Evolutionary conservation across 1,284 basidiomycete species (phyloP).

Genomic region (Psilocybe mexicana): DNA sequence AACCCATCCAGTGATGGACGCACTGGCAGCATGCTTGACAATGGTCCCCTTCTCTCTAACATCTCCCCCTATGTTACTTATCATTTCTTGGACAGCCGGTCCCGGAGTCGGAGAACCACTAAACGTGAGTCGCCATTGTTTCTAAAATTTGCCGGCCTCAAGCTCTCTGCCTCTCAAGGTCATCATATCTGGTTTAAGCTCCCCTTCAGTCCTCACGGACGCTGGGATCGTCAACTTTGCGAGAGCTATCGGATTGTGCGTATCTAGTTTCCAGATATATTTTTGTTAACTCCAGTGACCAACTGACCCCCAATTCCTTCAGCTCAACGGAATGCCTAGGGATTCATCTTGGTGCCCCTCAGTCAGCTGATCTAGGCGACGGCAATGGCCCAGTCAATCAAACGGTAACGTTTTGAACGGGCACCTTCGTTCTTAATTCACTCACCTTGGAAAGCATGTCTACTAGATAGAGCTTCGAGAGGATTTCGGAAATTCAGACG

Average conservation of each 20-base stretch:
- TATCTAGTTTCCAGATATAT: not conserved
- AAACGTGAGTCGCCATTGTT: constrained; percentile 43
- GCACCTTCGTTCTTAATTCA: too few species aligned
- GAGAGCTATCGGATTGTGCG: constrained; percentile 59
- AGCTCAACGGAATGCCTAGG: constrained; percentile 69
- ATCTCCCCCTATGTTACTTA: too few species aligned
- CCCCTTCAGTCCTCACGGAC: constrained; percentile 54
- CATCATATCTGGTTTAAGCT: constrained; percentile 43
- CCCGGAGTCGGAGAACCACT: constrained; percentile 58
- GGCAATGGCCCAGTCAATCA: constrained; percentile 54
- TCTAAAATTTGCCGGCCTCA: not conserved
- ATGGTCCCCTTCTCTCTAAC: constrained; percentile 24
- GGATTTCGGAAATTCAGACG: constrained; percentile 48
- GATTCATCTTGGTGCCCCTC: constrained; percentile 58
- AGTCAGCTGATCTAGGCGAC: constrained; percentile 65
- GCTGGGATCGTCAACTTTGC: constrained; percentile 61
- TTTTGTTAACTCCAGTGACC: too few species aligned
- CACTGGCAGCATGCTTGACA: constrained; percentile 51
- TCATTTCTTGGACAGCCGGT: constrained; percentile 30
- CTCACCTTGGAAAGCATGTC: too few species aligned
- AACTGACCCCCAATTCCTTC: not conserved
- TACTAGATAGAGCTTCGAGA: constrained; percentile 59
- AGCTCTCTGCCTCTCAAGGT: constrained; percentile 4
- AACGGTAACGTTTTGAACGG: constrained; percentile 25
- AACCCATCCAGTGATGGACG: constrained; percentile 42